These are phyloP conservation scores for Neurospora sp. DNA, from an alignment of 2,329 filamentous ascomycete species.

Conservation along the genomic window DNA sequence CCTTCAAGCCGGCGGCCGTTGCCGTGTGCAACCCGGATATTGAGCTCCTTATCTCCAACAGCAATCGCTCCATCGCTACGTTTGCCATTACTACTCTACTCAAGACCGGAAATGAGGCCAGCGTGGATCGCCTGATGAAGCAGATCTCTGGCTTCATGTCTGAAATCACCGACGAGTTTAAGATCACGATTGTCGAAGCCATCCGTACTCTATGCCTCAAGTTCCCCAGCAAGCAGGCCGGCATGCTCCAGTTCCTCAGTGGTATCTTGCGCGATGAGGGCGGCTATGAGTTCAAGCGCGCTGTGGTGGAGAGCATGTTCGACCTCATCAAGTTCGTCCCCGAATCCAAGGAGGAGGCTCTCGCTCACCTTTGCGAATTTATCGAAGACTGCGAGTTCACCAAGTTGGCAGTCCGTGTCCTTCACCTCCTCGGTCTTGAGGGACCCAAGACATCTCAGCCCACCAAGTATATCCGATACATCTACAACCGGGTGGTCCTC, in stretches of 20 bases:
- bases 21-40: slow-evolving; percentile 95
- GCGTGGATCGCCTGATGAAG: slow-evolving; percentile 95
- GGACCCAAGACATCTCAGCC: slow-evolving; percentile 91
- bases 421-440: slow-evolving; percentile 88
- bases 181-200: slow-evolving; percentile 98
- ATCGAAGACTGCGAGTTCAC: slow-evolving; percentile 99
- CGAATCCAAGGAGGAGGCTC: slow-evolving; percentile 68
- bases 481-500: slow-evolving; percentile 95
- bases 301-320: slow-evolving; percentile 98
- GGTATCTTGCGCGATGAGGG: slow-evolving; percentile 95
- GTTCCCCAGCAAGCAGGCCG: slow-evolving; percentile 95
- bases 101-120: slow-evolving; percentile 96
- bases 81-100: slow-evolving; percentile 97
- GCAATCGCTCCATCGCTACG: slow-evolving; percentile 93
- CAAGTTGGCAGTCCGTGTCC: slow-evolving; percentile 87
- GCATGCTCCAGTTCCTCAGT: slow-evolving; percentile 94
- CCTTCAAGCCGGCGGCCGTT: slow-evolving; percentile 90
- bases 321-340: slow-evolving; percentile 98
- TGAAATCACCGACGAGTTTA: slow-evolving; percentile 98
- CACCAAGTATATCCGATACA: slow-evolving; percentile 98
- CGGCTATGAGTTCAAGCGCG: slow-evolving; percentile 95
- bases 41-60: slow-evolving; percentile 91
- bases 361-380: slow-evolving; percentile 95
- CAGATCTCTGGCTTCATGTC: slow-evolving; percentile 98
- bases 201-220: slow-evolving; percentile 95